Evolutionary conservation across 352 stramenopile genomes (phyloP).

Genomic region (Pythium brachiatum): DNA sequence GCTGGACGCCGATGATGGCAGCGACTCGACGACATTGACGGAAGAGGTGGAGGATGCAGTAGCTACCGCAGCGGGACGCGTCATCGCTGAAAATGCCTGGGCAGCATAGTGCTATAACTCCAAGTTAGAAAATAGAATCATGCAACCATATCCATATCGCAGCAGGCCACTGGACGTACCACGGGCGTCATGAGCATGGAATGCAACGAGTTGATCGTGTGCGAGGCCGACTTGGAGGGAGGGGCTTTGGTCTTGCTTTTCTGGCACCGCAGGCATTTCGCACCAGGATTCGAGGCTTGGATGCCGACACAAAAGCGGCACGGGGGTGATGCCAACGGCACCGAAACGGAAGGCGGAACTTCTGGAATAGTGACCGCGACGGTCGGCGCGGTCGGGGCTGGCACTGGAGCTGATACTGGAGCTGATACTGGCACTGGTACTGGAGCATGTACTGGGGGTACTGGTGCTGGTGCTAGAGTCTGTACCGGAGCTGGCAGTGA

Average conservation of each 20-base stretch:
- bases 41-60: neutral
- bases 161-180: neutral
- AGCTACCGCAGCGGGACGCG: neutral
- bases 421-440: neutral
- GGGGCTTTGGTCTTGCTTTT: neutral
- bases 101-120: neutral
- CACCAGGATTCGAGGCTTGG: neutral
- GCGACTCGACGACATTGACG: neutral
- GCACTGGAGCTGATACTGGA: neutral
- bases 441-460: neutral
- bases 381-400: neutral
- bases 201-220: neutral
- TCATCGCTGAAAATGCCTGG: neutral
- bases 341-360: neutral
- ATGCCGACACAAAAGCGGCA: conserved; percentile 21
- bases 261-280: conserved; percentile 10
- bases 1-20: neutral
- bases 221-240: neutral
- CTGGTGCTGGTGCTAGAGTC: no score
- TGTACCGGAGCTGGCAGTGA: no score
- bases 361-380: neutral
- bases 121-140: neutral
- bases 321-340: neutral
- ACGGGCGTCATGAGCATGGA: neutral
- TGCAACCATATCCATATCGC: neutral